phyloP scores from a whole-genome alignment of 768 basidiomycete species.

The Trametes cinnabarina region DNA sequence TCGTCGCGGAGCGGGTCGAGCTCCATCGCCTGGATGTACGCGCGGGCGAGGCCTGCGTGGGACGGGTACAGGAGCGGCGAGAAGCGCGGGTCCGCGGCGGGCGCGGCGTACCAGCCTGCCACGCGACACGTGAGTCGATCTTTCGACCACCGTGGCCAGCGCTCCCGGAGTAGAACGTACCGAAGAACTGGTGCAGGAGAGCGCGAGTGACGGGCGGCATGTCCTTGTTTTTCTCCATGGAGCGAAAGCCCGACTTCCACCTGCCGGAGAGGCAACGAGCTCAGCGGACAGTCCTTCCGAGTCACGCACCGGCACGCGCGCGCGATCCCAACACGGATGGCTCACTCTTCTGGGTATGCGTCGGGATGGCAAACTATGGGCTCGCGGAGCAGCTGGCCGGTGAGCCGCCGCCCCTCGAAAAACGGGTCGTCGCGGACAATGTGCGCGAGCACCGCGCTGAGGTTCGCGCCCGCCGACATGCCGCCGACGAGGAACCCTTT shows the following conservation, averaged over 20 bases:
- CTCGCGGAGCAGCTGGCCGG: constrained; percentile 27
- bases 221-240: neutral
- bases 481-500: constrained; percentile 31
- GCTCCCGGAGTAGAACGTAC: neutral
- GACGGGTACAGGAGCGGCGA: constrained; percentile 24
- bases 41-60: constrained; percentile 23
- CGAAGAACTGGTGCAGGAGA: neutral
- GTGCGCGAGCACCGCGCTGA: constrained; percentile 25
- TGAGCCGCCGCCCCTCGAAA: constrained; percentile 21
- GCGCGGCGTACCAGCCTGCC: constrained; percentile 1
- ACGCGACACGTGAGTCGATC: no score
- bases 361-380: constrained; percentile 19
- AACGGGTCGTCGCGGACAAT: constrained; percentile 27
- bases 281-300: no score
- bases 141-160: no score
- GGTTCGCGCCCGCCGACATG: constrained; percentile 25
- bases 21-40: constrained; percentile 27
- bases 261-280: neutral
- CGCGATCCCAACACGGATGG: no score
- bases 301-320: no score
- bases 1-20: constrained; percentile 31
- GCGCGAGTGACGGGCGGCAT: neutral
- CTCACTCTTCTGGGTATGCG: constrained; percentile 22
- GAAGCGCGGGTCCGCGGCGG: constrained; percentile 10
- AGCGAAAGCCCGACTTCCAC: neutral